Conservation (phyloP, 257 asterid species). For the Petunia axillaris region DNA sequence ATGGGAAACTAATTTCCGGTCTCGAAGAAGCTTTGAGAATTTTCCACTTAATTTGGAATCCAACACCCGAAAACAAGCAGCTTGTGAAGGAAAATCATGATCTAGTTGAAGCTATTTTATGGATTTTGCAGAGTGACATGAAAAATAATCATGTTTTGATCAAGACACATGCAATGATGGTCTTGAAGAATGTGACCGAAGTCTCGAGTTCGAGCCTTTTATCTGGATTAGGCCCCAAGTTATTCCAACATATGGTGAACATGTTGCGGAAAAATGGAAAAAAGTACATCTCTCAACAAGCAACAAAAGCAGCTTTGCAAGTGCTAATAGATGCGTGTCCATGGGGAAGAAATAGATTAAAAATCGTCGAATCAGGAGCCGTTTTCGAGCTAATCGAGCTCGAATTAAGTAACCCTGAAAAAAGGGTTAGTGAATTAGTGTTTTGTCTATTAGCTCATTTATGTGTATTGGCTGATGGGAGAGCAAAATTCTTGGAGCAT, state of each 20-base stretch:
- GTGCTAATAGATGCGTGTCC: constrained; percentile 40
- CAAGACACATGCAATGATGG: constrained; percentile 41
- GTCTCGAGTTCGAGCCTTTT: constrained; percentile 22
- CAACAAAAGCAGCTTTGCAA: constrained; percentile 38
- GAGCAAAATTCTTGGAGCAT: constrained; percentile 61
- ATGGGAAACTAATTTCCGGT: constrained; percentile 21
- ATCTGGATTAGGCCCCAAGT: constrained; percentile 38
- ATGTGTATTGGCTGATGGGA: constrained; percentile 60
- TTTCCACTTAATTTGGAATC: constrained; percentile 32
- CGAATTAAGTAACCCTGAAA: constrained; percentile 41
- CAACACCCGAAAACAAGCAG: not conserved
- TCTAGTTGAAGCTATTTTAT: constrained; percentile 38
- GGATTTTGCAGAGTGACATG: constrained; percentile 36
- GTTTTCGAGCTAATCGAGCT: constrained; percentile 50
- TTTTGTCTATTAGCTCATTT: constrained; percentile 50
- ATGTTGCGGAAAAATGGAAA: constrained; percentile 15
- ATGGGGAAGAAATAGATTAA: constrained; percentile 46
- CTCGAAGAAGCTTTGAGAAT: constrained; percentile 46
- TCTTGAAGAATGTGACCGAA: constrained; percentile 30
- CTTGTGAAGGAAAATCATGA: constrained; percentile 37
- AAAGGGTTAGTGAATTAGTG: constrained; percentile 50
- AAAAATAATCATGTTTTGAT: not conserved
- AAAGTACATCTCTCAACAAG: constrained; percentile 25
- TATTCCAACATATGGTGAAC: constrained; percentile 24
- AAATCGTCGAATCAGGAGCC: constrained; percentile 50